A percentile compares a stretch with the other conserved stretches of the same genome.
phyloP scores from a whole-genome alignment of 2,329 filamentous ascomycete genomes.

The Tympanopsis confertula region DNA sequence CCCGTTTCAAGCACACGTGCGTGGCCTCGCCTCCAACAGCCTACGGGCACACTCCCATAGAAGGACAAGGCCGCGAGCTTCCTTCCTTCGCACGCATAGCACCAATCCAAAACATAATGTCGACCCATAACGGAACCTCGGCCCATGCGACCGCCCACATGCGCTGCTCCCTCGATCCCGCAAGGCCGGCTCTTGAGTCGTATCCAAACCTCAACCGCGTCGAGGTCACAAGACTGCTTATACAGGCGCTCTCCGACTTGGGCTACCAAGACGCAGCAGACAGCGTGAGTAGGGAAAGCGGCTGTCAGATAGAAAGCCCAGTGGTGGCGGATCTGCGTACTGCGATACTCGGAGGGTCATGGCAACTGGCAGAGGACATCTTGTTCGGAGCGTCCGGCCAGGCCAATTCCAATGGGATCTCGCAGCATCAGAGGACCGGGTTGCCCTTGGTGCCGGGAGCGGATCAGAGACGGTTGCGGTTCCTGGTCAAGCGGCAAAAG shows the following conservation, averaged over 20 bases:
- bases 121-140: too few relatives aligned
- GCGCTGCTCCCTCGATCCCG: too few relatives aligned
- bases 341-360: slow-evolving; percentile 70
- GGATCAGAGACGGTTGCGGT: background rate
- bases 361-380: slow-evolving; percentile 74
- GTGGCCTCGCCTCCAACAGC: too few relatives aligned
- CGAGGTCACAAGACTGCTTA: slow-evolving; percentile 83
- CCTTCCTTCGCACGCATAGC: too few relatives aligned
- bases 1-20: too few relatives aligned
- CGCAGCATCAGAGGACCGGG: slow-evolving; percentile 26
- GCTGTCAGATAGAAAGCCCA: slow-evolving; percentile 74
- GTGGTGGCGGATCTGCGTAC: slow-evolving; percentile 76
- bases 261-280: slow-evolving; percentile 72
- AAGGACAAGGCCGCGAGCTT: too few relatives aligned
- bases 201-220: slow-evolving; percentile 85
- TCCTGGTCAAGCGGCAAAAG: background rate
- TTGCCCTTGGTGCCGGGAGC: slow-evolving; percentile 7
- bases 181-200: too few relatives aligned
- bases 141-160: too few relatives aligned
- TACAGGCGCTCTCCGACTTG: slow-evolving; percentile 81
- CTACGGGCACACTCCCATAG: too few relatives aligned
- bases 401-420: slow-evolving; percentile 14
- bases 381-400: slow-evolving; percentile 42
- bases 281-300: slow-evolving; percentile 68
- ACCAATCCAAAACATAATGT: too few relatives aligned